Base-by-base conservation (phyloP, 169 alveolate species). In the Plasmodium chabaudi region DNA sequence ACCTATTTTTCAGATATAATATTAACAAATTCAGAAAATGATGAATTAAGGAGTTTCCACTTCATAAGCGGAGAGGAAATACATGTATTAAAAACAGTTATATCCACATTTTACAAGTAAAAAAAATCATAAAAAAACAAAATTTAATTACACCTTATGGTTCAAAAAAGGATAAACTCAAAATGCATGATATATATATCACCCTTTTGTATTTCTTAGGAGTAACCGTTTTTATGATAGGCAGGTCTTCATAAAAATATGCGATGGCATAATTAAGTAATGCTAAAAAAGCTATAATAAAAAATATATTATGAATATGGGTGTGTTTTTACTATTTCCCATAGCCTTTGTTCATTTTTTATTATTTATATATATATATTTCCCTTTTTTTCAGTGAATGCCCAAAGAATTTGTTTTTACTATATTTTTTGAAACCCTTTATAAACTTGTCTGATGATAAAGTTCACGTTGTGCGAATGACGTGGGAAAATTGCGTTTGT, bases 381-480 rank as follows among this genome's bases (percentile, higher is more conserved):
- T 25, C n/a, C 21, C 64, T 47, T 55, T 49, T n/a, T 12, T 67
- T 13, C 59, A 79, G 89, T 46, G 75, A 59, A 60, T 79, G 89
- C 65, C 89, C 89, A 17, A 21, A 23, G 63, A 79, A 79, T 60
- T 70, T 79, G 25, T 79, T 79, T 59, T 46, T 67, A 60, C 53
- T 79, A 60, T 79, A 79, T 27, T 79, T 79, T 59, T 59, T 79
- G n/a, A 79, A 79, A 19, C 89, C 89, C 7, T 79, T 79, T 79
- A n/a, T 65, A 19, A 79, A 53, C 15, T 64, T 79, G 21, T 79
- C 89, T 7, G 75, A 65, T 17, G 89, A 79, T 59, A 79, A 79
- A 60, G 56, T 79, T 65, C 27, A 79, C 15, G 89, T 79, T 34
- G 89, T 79, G n/a, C 42, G 89, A 10, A 79, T 70, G 12, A 79